Conservation (phyloP, 768 basidiomycete genomes). For the Gloeopeniophorella convolvens region DNA sequence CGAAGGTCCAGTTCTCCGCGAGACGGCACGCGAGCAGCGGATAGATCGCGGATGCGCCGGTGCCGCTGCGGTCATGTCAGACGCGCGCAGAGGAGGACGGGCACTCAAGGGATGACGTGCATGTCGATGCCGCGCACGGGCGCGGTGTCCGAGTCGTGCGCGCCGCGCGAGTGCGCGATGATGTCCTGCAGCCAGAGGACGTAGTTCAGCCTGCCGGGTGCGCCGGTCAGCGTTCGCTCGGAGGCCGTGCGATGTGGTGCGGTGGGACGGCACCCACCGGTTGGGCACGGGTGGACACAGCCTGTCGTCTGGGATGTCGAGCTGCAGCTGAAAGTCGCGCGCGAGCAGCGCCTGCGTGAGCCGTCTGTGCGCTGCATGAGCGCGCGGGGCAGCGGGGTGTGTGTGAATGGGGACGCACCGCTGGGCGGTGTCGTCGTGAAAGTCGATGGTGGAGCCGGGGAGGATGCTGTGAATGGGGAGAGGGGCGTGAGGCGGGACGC, state of each 20-base stretch:
- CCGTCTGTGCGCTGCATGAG: slow-evolving; percentile 39
- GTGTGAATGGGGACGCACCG: slow-evolving; percentile 36
- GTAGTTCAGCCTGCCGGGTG: slow-evolving; percentile 64
- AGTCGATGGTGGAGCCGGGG: slow-evolving; percentile 52
- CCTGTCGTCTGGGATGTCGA: slow-evolving; percentile 61
- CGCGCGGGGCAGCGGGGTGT: background rate
- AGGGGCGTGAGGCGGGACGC: no score
- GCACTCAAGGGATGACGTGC: slow-evolving; percentile 36
- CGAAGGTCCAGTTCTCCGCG: slow-evolving; percentile 48
- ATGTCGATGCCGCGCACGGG: slow-evolving; percentile 61
- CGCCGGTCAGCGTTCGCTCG: background rate
- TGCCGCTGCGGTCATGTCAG: slow-evolving; percentile 51
- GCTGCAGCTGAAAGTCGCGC: slow-evolving; percentile 61
- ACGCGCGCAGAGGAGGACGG: background rate
- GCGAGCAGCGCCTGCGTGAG: slow-evolving; percentile 74
- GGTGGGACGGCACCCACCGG: no score
- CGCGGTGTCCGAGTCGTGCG: slow-evolving; percentile 1
- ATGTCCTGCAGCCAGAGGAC: slow-evolving; percentile 81
- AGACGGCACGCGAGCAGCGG: slow-evolving; percentile 63
- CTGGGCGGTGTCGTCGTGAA: slow-evolving; percentile 63
- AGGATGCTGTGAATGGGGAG: slow-evolving; percentile 22
- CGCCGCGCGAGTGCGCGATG: slow-evolving; percentile 9
- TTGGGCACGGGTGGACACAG: slow-evolving; percentile 76
- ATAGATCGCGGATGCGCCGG: slow-evolving; percentile 88
- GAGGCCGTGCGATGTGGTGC: no score